Conservation (phyloP, 1,139 yeast species). For the Meyerozyma sp. region DNA sequence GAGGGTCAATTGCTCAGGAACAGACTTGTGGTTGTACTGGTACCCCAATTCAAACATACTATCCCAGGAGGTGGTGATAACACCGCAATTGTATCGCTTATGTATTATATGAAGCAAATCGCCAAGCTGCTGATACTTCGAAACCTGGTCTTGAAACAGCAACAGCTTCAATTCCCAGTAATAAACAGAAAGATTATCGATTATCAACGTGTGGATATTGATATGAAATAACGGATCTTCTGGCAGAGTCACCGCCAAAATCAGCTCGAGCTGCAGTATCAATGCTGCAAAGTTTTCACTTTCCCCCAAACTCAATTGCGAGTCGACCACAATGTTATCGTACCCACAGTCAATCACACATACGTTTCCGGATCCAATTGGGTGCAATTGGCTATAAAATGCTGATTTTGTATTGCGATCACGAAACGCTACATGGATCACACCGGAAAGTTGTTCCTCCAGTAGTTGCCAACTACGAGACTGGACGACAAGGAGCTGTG, state of each 20-base stretch:
- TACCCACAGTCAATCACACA: not conserved
- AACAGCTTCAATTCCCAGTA: slow-evolving; percentile 27
- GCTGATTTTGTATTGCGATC: not conserved
- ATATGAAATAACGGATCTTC: slow-evolving; percentile 1
- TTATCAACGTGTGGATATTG: slow-evolving; percentile 15
- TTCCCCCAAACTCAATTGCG: not conserved
- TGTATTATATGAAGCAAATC: slow-evolving; percentile 11
- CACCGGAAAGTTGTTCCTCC: not conserved
- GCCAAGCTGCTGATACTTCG: slow-evolving; percentile 13
- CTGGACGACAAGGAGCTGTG: not conserved
- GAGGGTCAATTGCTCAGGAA: slow-evolving; percentile 6
- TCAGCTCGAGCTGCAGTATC: not conserved
- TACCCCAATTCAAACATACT: slow-evolving; percentile 27
- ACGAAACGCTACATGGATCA: not conserved
- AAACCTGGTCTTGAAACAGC: slow-evolving; percentile 9
- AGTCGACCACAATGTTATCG: not conserved
- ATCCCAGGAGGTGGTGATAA: slow-evolving; percentile 32
- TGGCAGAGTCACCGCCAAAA: not conserved
- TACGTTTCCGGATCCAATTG: not conserved
- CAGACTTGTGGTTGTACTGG: slow-evolving; percentile 8
- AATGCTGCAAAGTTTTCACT: not conserved
- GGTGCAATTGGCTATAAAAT: not conserved
- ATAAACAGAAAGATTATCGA: slow-evolving; percentile 25
- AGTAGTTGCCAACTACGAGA: not conserved
- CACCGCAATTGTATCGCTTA: slow-evolving; percentile 21